A percentile compares a stretch with the other conserved stretches of the same genome.
Conservation (phyloP, 495 filamentous ascomycete genomes). For the Trichodelitschia bisporula region DNA sequence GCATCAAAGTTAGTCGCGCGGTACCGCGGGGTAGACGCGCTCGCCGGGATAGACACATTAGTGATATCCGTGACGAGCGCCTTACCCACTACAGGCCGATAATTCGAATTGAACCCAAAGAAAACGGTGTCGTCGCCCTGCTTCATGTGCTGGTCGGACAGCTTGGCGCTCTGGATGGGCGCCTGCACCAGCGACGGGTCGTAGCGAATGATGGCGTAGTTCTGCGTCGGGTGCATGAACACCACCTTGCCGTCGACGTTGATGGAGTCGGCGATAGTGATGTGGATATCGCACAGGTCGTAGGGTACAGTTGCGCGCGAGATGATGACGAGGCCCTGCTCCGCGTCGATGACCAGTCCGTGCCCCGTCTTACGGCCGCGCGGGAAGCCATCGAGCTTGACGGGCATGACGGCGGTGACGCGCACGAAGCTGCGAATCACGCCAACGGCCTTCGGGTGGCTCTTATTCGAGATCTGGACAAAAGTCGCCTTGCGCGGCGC, state of each 20-base stretch:
- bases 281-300: conserved; percentile 82
- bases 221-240: conserved; percentile 95
- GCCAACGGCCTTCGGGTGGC: conserved; percentile 70
- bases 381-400: conserved; percentile 92
- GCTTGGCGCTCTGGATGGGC: conserved; percentile 67
- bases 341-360: conserved; percentile 85
- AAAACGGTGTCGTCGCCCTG: conserved; percentile 84
- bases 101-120: conserved; percentile 90
- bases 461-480: conserved; percentile 71
- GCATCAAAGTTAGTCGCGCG: conserved; percentile 92
- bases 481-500: conserved; percentile 63
- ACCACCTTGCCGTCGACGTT: conserved; percentile 82
- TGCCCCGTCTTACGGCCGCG: conserved; percentile 80
- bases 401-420: conserved; percentile 69
- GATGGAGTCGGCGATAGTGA: conserved; percentile 89
- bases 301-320: conserved; percentile 86
- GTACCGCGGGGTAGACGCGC: conserved; percentile 74
- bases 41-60: conserved; percentile 86
- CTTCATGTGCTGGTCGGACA: conserved; percentile 59
- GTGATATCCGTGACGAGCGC: conserved; percentile 95
- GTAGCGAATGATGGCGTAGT: conserved; percentile 89
- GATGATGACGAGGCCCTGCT: conserved; percentile 82
- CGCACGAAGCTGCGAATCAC: conserved; percentile 88
- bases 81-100: conserved; percentile 76
- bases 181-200: conserved; percentile 81